Base-by-base conservation (phyloP, 2,329 filamentous ascomycete species). In the Fusarium setosum region DNA sequence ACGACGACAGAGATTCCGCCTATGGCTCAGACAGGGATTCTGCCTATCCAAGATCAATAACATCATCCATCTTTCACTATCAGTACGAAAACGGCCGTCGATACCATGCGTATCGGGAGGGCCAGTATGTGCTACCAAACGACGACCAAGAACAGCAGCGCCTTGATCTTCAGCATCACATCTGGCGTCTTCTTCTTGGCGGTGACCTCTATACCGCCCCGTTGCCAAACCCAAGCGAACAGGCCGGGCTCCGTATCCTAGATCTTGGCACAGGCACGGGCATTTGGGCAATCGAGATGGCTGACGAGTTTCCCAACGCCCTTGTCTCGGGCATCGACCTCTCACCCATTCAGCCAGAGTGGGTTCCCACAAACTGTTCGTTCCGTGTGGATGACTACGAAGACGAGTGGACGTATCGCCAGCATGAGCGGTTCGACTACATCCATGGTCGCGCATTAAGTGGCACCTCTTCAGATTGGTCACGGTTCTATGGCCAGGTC, bases 381-480 rank as follows among this genome's bases (percentile, higher is more conserved):
- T 91, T 91, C 67, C 81, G 89, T 56, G 83, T 91, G 32, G 89
- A 92, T 71, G 88, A 92, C 70, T 84, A 86, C 32, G 86, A 88
- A 71, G 83, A 86, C 69, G 71, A 77, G 24, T 80, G 66, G 75
- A 77, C 68, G 49, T 74, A 59, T 26, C 61, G 61, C 13, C 57
- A 67, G 3, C 11, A 69, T 49, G 48, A 77, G 71, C 68, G 81
- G 1, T 77, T 77, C 21, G 75, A 79, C 61, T 80, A 71, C 49
- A 77, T 81, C 53, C 79, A 81, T 51, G 69, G 73, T 2, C 75
- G 80, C 10, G 72, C 75, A 6, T 65, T 78, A 17, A 72, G 73
- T 3, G 75, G 75, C 4, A 77, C 76, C 1, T 77, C 74, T 2
- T 61, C 72, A 1, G 56, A 79, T 54, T 78, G 75, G 71, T 55